Evolutionary conservation across 345 rosid genomes (phyloP).

Genomic region (Ricinus communis): DNA sequence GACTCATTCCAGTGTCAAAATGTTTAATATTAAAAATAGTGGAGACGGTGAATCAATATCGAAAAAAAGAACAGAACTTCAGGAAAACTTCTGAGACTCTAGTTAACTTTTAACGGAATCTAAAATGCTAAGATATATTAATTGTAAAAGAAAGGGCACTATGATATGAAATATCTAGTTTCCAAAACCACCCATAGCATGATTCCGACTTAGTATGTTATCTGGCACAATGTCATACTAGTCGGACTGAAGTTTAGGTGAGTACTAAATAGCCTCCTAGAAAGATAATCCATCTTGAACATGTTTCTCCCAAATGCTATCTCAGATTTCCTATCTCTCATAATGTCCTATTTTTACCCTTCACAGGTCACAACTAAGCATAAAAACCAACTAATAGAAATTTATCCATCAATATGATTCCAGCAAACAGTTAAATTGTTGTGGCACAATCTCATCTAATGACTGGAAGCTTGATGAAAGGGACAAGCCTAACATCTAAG

Average conservation of each 20-base stretch:
- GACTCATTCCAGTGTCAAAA: background rate
- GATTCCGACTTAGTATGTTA: background rate
- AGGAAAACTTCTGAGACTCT: background rate
- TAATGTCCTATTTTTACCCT: background rate
- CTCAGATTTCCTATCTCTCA: background rate
- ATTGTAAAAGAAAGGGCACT: no score
- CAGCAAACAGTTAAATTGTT: background rate
- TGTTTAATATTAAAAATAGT: no score
- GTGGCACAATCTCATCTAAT: background rate
- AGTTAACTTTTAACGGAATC: no score
- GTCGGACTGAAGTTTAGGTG: background rate
- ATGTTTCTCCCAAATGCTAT: background rate
- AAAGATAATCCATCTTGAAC: background rate
- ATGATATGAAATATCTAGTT: background rate
- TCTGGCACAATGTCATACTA: background rate
- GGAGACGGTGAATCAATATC: background rate
- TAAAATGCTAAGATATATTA: background rate
- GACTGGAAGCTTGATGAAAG: background rate
- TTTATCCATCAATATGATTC: background rate
- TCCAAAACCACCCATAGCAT: background rate
- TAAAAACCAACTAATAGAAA: background rate
- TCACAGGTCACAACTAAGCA: background rate
- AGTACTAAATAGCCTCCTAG: background rate
- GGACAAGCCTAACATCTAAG: background rate
- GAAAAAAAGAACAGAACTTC: slow-evolving; percentile 6